These are phyloP conservation scores for Conoideocrella luteorostrata DNA, from an alignment of 2,329 filamentous ascomycete species.

Conservation along the genomic window DNA sequence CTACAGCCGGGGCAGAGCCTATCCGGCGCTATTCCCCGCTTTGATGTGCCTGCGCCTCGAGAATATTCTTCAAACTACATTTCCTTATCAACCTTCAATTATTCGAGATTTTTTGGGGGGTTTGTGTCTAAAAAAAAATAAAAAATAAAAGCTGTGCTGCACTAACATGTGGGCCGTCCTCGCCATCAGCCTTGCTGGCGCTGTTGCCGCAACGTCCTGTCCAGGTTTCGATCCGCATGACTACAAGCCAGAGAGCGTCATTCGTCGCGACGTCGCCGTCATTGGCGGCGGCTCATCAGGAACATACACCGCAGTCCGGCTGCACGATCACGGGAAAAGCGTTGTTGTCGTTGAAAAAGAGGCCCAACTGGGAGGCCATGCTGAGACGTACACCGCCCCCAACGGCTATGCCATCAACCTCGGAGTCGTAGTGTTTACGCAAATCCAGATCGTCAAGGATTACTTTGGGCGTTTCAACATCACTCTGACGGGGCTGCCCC, in stretches of 20 bases:
- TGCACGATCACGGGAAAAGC: slow-evolving; percentile 29
- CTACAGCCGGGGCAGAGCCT: too few relatives aligned
- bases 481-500: background rate
- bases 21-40: too few relatives aligned
- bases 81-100: too few relatives aligned
- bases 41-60: too few relatives aligned
- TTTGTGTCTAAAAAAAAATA: too few relatives aligned
- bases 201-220: too few relatives aligned
- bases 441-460: slow-evolving; percentile 24
- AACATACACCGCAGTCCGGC: slow-evolving; percentile 31
- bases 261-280: slow-evolving; percentile 18
- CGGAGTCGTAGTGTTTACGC: slow-evolving; percentile 23
- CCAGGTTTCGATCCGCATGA: background rate
- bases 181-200: background rate
- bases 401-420: slow-evolving; percentile 11
- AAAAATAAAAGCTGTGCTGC: too few relatives aligned
- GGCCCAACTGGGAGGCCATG: slow-evolving; percentile 32
- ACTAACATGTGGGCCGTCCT: too few relatives aligned
- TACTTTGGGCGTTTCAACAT: slow-evolving; percentile 33
- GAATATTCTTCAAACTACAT: too few relatives aligned
- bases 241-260: background rate
- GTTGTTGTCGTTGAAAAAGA: slow-evolving; percentile 34
- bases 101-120: too few relatives aligned
- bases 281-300: slow-evolving; percentile 37
- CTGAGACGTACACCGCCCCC: slow-evolving; percentile 30